Conservation (phyloP, 2,329 filamentous ascomycete genomes). For the Claviceps citrina region DNA sequence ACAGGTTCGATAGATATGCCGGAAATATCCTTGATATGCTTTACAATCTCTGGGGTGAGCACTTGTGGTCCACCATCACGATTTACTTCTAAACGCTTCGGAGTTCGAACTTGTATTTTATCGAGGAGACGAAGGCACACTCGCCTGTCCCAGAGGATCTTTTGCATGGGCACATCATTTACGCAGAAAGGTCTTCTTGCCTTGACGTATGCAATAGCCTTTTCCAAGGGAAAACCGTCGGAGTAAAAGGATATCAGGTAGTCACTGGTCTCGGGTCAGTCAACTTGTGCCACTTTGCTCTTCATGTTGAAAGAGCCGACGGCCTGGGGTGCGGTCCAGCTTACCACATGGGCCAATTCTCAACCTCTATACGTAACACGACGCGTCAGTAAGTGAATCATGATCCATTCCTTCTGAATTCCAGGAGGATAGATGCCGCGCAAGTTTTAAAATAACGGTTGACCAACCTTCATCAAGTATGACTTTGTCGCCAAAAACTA, state of each 20-base stretch:
- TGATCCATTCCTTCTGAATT: background rate
- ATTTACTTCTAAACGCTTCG: conserved; percentile 76
- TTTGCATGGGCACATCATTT: conserved; percentile 95
- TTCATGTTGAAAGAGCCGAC: conserved; percentile 19
- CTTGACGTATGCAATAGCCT: conserved; percentile 89
- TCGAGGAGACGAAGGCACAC: conserved; percentile 80
- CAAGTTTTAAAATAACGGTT: too few relatives aligned
- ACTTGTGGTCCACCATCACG: conserved; percentile 78
- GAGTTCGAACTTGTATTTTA: conserved; percentile 76
- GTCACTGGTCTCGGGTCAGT: conserved; percentile 35
- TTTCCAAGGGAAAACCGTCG: conserved; percentile 89
- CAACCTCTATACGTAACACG: conserved; percentile 43
- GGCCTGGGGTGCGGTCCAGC: conserved; percentile 12
- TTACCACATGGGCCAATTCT: conserved; percentile 86
- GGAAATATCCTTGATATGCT: conserved; percentile 65
- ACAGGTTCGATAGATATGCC: conserved; percentile 60
- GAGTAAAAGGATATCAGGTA: conserved; percentile 98
- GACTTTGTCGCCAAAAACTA: conserved; percentile 97
- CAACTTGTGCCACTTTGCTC: conserved; percentile 16
- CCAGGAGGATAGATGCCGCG: background rate
- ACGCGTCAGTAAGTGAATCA: conserved; percentile 1
- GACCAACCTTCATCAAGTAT: conserved; percentile 73
- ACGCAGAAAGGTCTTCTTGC: conserved; percentile 92
- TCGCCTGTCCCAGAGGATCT: conserved; percentile 87
- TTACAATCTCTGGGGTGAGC: conserved; percentile 62